phyloP scores from a whole-genome alignment of 495 filamentous ascomycete genomes.

The Symbiotaphrina buchneri region DNA sequence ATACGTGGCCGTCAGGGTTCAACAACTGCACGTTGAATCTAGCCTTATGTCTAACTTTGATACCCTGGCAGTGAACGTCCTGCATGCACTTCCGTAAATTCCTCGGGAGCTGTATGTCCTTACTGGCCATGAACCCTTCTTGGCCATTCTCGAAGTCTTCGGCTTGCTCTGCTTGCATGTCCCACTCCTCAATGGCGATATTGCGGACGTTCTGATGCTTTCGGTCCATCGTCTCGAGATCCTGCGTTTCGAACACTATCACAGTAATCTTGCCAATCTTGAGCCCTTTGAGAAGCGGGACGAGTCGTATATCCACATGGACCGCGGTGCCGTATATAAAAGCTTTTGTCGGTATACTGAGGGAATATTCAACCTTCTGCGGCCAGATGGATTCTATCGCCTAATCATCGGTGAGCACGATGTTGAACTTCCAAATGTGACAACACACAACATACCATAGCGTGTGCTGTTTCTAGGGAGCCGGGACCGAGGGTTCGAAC shows the following conservation, averaged over 20 bases:
- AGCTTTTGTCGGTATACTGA: constrained; percentile 73
- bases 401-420: constrained; percentile 14
- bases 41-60: constrained; percentile 74
- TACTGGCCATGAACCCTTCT: constrained; percentile 54
- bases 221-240: constrained; percentile 12
- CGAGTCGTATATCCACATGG: constrained; percentile 55
- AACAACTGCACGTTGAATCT: constrained; percentile 68
- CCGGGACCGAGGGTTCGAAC: constrained; percentile 67
- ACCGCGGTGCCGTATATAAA: constrained; percentile 75
- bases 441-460: constrained; percentile 32
- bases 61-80: constrained; percentile 58
- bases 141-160: constrained; percentile 46
- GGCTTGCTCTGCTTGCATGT: constrained; percentile 24
- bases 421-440: background rate
- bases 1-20: constrained; percentile 85
- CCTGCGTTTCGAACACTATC: constrained; percentile 57
- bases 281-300: constrained; percentile 70
- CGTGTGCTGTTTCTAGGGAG: constrained; percentile 62
- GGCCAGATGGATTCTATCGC: constrained; percentile 87
- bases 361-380: constrained; percentile 82
- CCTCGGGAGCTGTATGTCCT: constrained; percentile 49
- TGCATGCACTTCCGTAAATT: constrained; percentile 62
- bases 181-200: constrained; percentile 10
- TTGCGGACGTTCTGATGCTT: constrained; percentile 7
- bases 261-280: constrained; percentile 54